Conservation (phyloP, 176 grass and related monocot genomes). For the Oryza officinalis region DNA sequence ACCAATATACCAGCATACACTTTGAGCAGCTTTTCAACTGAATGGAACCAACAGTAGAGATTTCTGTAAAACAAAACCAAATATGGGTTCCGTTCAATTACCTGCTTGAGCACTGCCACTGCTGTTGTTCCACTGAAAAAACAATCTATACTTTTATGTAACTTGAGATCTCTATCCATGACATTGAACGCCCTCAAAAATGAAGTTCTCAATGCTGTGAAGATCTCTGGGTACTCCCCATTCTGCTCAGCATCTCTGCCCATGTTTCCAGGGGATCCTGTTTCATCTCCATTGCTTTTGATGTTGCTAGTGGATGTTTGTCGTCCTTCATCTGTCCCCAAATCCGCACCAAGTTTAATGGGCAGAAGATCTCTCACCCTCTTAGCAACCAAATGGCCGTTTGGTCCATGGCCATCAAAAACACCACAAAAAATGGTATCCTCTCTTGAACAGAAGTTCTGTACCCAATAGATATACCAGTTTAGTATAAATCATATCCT, state of each 20-base stretch:
- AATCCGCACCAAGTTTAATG: slow-evolving; percentile 55
- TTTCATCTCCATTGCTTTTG: slow-evolving; percentile 39
- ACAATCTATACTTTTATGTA: slow-evolving; percentile 76
- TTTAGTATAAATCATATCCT: slow-evolving; percentile 19
- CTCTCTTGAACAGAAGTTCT: slow-evolving; percentile 89
- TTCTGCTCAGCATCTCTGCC: slow-evolving; percentile 43
- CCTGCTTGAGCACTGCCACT: slow-evolving; percentile 84
- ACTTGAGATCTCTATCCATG: slow-evolving; percentile 85
- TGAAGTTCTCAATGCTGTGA: slow-evolving; percentile 57
- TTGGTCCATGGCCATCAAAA: slow-evolving; percentile 94
- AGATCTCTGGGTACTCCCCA: slow-evolving; percentile 56
- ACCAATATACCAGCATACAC: slow-evolving; percentile 11
- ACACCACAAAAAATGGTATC: slow-evolving; percentile 87
- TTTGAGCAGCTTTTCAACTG: slow-evolving; percentile 3
- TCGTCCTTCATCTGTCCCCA: slow-evolving; percentile 39
- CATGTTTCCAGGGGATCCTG: slow-evolving; percentile 33
- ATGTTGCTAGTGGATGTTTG: slow-evolving; percentile 50
- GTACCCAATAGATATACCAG: slow-evolving; percentile 33
- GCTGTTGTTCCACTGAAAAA: slow-evolving; percentile 92
- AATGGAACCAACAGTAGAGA: slow-evolving; percentile 2
- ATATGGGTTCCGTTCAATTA: slow-evolving; percentile 25
- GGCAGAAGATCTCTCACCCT: slow-evolving; percentile 95
- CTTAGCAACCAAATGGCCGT: slow-evolving; percentile 89
- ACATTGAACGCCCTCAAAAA: slow-evolving; percentile 73
- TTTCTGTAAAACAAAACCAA: not conserved